phyloP scores from a whole-genome alignment of 305 asterid genomes.

The Solanum hybrid region DNA sequence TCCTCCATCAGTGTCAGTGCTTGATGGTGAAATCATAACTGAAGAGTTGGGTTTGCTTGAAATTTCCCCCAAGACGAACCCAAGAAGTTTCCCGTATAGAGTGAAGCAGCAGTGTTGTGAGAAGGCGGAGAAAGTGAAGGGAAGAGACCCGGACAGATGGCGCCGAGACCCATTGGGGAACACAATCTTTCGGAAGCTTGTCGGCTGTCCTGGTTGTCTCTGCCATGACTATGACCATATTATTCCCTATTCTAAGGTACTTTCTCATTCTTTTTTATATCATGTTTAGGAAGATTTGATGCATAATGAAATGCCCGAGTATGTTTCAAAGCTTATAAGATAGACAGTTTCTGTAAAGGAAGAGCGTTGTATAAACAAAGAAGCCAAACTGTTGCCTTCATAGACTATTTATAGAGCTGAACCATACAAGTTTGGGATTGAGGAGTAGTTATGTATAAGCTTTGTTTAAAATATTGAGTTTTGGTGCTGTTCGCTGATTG shows the following conservation, averaged over 20 bases:
- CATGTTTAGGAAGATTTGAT: background rate
- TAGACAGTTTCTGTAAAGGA: background rate
- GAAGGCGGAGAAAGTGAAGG: constrained; percentile 78
- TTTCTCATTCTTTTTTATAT: background rate
- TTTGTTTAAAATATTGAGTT: background rate
- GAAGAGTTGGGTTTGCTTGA: constrained; percentile 42
- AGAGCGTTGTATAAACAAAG: background rate
- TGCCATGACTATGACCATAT: constrained; percentile 98
- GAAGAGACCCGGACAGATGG: constrained; percentile 92
- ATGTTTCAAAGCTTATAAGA: background rate
- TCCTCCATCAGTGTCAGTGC: constrained; percentile 38
- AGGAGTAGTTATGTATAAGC: background rate
- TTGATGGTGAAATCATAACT: constrained; percentile 33
- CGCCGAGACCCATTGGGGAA: constrained; percentile 85
- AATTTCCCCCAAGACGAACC: constrained; percentile 37
- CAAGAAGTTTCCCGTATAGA: constrained; percentile 73
- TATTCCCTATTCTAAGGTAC: constrained; percentile 68
- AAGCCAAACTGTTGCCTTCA: background rate
- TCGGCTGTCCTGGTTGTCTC: constrained; percentile 94
- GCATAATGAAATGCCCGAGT: background rate
- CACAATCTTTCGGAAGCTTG: constrained; percentile 71
- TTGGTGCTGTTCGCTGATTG: background rate
- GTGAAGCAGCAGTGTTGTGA: constrained; percentile 96
- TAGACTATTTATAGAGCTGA: background rate
- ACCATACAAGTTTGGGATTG: background rate